Base-by-base conservation (phyloP, 768 basidiomycete genomes). In the Rhizopogon salebrosus region DNA sequence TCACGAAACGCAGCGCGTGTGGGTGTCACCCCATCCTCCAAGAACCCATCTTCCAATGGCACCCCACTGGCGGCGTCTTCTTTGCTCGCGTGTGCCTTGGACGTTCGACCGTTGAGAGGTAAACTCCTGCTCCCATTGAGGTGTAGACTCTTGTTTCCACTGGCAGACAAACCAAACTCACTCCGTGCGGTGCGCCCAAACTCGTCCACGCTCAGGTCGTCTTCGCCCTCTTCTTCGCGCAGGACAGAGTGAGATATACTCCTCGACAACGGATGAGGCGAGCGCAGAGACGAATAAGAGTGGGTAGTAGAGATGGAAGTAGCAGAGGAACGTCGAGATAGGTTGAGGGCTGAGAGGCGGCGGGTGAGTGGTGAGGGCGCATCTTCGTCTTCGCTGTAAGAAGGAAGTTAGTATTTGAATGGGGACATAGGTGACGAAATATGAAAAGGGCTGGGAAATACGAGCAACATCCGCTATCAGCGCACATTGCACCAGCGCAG, bases 371-470 rank as follows among this genome's bases (percentile, higher is more conserved):
- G 75, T 0, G 83, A 85, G 5, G 85, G 85, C 0, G 85, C 84
- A 53, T 85, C 82, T 71, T 87, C 85, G 65, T 87, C 85, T 71
- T 87, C 85, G 51, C 84, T 85, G 64, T 49, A 62, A 29, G 49
- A 43, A 42, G 34, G n/a, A 40, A 31, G 31, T 18, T 34, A 45
- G 38, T 34, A 38, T 23, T 16, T 29, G 27, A 8, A 51, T 13
- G 27, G 51, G 18, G 9, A 2, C 20, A 37, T 14, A 23, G 46
- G 22, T 46, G 5, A 26, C 34, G 29, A 24, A 34, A 34, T 11
- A 13, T 34, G 13, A 34, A 10, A 34, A 34, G 13, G 31, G 27
- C 27, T 27, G 27, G 31, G 31, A 34, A 11, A 34, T 55, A 34
- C 29, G 40, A 23, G 24, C 29, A 22, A 46, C 27, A 6, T 34